phyloP scores from a whole-genome alignment of 345 rosid genomes.

The Citrus sp. region DNA sequence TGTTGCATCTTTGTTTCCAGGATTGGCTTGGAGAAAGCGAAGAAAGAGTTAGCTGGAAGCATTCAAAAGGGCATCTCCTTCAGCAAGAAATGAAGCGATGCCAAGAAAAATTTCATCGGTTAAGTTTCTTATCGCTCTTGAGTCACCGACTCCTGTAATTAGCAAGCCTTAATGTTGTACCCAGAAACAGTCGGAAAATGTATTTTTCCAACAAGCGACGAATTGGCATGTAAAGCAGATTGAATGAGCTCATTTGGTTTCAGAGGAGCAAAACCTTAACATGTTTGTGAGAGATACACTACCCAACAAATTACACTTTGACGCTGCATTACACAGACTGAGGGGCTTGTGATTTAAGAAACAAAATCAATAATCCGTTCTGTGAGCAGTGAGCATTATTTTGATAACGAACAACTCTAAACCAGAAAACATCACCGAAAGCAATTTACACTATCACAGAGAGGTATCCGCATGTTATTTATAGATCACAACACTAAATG shows the following conservation, averaged over 20 bases:
- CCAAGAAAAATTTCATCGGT: constrained; percentile 2
- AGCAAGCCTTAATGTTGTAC: not conserved
- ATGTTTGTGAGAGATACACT: no score
- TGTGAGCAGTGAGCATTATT: not conserved
- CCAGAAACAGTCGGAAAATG: not conserved
- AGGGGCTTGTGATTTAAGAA: no score
- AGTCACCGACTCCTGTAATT: not conserved
- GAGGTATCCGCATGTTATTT: not conserved
- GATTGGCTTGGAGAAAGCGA: constrained; percentile 72
- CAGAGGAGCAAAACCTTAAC: not conserved
- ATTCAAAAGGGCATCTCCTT: constrained; percentile 72
- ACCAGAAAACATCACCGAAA: not conserved
- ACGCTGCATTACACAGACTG: no score
- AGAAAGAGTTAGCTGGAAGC: constrained; percentile 64
- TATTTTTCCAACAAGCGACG: not conserved
- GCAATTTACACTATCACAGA: not conserved
- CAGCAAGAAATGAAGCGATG: constrained; percentile 44
- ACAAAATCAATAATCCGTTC: no score
- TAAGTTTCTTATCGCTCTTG: not conserved
- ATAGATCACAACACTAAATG: not conserved
- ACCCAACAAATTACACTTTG: no score
- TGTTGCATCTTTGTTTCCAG: constrained; percentile 24
- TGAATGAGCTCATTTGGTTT: no score
- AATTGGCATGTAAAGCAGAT: not conserved
- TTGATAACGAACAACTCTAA: not conserved